Percentiles rank a stretch among this genome's conserved stretches.
Evolutionary conservation across 129 eudicot species (phyloP).

Genomic region (Escallonia rubra): DNA sequence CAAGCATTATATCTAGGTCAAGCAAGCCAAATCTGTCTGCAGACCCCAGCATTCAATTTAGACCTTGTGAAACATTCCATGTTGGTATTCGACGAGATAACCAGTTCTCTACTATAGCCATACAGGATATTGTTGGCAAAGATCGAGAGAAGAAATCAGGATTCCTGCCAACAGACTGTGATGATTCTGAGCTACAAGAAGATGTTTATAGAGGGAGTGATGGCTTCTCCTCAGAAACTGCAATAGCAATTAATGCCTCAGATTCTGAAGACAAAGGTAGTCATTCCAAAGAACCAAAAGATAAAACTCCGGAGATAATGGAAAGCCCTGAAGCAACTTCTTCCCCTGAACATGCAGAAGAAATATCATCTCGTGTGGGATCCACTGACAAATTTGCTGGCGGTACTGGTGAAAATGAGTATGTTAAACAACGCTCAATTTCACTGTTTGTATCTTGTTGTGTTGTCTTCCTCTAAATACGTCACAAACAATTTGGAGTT

Average conservation of each 20-base stretch:
- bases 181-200: conserved; percentile 23
- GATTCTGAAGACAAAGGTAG: conserved; percentile 29
- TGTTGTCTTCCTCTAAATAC: background rate
- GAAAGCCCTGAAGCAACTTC: conserved; percentile 11
- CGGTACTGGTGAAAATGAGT: conserved; percentile 19
- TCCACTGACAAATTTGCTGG: conserved; percentile 26
- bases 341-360: conserved; percentile 31
- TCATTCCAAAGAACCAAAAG: conserved; percentile 22
- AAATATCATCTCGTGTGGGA: conserved; percentile 34
- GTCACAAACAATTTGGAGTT: conserved; percentile 1
- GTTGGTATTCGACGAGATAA: conserved; percentile 17
- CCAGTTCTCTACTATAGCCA: conserved; percentile 8
- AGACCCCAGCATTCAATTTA: conserved; percentile 11
- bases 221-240: conserved; percentile 36
- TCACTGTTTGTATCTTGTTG: background rate
- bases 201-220: conserved; percentile 25
- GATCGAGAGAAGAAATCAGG: conserved; percentile 17
- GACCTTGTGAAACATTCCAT: conserved; percentile 12
- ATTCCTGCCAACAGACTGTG: conserved; percentile 17
- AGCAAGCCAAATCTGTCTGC: background rate
- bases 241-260: conserved; percentile 6
- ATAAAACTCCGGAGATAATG: conserved; percentile 34
- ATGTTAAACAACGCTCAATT: conserved; percentile 2
- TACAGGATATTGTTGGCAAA: conserved; percentile 23
- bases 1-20: conserved; percentile 8